Evolutionary conservation across 1,139 yeast species (phyloP), one percentile per base, ranked within the genome.

Genomic region (Sugiyamaella grinbergsii): DNA sequence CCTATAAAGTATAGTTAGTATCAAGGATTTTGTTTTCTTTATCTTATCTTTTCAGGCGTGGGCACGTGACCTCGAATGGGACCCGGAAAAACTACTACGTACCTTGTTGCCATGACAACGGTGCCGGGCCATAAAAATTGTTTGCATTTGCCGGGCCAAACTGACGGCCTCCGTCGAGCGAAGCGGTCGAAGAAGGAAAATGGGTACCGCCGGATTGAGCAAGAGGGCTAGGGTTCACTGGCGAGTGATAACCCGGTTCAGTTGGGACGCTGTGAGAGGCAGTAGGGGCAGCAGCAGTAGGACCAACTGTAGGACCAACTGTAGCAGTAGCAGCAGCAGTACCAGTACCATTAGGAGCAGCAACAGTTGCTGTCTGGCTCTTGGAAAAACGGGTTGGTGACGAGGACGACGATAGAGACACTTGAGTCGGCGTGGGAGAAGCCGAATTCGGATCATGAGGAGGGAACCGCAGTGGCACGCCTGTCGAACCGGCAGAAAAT

Each of bases 91-190:
- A 33, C 38, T 33, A 33, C 38, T 33, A 28, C 32, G n/a, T 43
- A 43, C 47, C 32, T 18, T 32, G 47, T 43, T 43, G 47, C 47
- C 41, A 34, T 34, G 47, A 23, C 47, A 43, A 43, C 36, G 47
- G 26, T 11, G 24, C 5, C 11, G 11, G 22, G 7, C 42, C 41
- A 26, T 43, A 43, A 22, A 43, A 43, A 5, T 13, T 20, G 26
- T 34, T 24, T 7, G 34, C 42, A 3, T 32, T 36, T 43, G 47
- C 39, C 26, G 41, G 32, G 11, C 18, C 26, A 22, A 23, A 31
- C n/a, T n/a, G n/a, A n/a, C n/a, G n/a, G n/a, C n/a, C n/a, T n/a
- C n/a, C n/a, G n/a, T n/a, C n/a, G n/a, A n/a, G n/a, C n/a, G n/a
- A n/a, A n/a, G n/a, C n/a, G n/a, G n/a, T n/a, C n/a, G n/a, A n/a